phyloP scores from a whole-genome alignment of 2,329 filamentous ascomycete genomes.

The Elsinoe arachidis region DNA sequence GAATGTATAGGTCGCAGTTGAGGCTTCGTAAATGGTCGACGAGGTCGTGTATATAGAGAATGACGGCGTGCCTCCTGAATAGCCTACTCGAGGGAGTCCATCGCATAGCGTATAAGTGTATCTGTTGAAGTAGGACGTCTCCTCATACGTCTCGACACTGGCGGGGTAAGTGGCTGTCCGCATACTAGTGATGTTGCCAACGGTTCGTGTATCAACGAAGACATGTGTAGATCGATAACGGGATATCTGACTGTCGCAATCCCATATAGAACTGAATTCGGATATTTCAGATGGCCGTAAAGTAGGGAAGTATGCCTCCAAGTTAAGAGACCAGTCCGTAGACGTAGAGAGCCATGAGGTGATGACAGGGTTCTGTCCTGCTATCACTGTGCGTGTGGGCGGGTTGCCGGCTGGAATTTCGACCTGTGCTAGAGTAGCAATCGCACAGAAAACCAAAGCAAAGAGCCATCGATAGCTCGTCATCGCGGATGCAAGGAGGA shows the following conservation, averaged over 20 bases:
- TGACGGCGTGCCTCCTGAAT: background rate
- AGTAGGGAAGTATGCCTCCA: background rate
- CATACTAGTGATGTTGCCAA: background rate
- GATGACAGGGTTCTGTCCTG: background rate
- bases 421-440: background rate
- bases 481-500: too few relatives aligned
- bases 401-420: background rate
- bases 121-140: background rate
- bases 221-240: background rate
- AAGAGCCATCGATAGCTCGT: too few relatives aligned
- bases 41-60: background rate
- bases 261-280: background rate
- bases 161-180: background rate
- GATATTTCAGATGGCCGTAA: background rate
- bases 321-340: background rate
- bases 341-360: background rate
- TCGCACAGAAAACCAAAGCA: too few relatives aligned
- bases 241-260: background rate
- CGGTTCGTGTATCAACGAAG: background rate
- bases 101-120: background rate
- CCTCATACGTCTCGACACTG: background rate
- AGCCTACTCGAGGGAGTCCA: background rate
- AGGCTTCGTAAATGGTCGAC: background rate
- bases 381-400: background rate
- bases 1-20: background rate